phyloP scores from a whole-genome alignment of 2,329 filamentous ascomycete species.

The Teratosphaeria gauchensis region DNA sequence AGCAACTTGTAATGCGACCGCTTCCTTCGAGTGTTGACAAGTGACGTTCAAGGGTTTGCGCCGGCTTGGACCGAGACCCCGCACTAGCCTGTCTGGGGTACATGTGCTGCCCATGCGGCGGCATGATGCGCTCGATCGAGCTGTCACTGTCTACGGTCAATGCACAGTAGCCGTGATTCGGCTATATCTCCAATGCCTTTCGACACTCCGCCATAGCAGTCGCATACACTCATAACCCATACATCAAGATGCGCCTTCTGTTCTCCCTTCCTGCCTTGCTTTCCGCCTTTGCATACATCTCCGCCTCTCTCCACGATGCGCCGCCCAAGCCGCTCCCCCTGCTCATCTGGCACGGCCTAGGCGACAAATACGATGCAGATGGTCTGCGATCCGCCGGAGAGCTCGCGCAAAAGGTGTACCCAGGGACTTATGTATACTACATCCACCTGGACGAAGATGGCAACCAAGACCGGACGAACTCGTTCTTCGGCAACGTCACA shows the following conservation, averaged over 20 bases:
- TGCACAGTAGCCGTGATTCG: not conserved
- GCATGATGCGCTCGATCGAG: not conserved
- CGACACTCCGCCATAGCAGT: not conserved
- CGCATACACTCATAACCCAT: not conserved
- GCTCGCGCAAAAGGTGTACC: slow-evolving; percentile 64
- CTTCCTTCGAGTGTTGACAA: not conserved
- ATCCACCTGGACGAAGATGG: slow-evolving; percentile 61
- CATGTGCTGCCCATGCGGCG: no score
- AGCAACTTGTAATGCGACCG: not conserved
- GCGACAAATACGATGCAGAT: slow-evolving; percentile 65
- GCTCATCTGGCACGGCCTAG: slow-evolving; percentile 87
- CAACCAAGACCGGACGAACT: slow-evolving; percentile 64
- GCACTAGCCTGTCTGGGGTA: not conserved
- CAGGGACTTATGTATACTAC: slow-evolving; percentile 75
- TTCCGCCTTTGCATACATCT: slow-evolving; percentile 10
- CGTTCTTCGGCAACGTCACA: slow-evolving; percentile 85
- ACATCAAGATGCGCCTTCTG: slow-evolving; percentile 6
- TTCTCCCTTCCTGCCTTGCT: slow-evolving; percentile 3
- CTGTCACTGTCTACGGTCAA: no score
- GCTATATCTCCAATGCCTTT: not conserved
- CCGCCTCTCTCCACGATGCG: slow-evolving; percentile 5
- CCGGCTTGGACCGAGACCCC: not conserved
- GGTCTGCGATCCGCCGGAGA: slow-evolving; percentile 62
- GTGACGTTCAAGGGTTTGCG: not conserved
- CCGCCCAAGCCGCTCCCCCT: slow-evolving; percentile 58